Percentiles rank a stretch among this genome's conserved stretches.
Evolutionary conservation across 345 rosid genomes (phyloP).

Genomic region (Acer yangbiense): DNA sequence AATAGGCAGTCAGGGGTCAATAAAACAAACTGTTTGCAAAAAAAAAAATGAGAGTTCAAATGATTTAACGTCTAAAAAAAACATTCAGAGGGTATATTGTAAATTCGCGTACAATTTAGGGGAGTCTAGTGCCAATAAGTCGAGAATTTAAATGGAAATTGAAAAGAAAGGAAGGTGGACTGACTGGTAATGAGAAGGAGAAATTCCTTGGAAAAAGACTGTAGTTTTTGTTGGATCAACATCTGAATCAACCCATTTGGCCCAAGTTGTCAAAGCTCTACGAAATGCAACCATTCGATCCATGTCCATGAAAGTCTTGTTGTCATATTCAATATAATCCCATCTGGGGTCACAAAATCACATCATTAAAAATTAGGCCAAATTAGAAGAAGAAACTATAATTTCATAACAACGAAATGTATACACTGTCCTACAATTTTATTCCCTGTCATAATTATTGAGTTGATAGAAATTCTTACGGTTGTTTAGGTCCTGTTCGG

Average conservation of each 20-base stretch:
- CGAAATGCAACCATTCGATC: conserved; percentile 77
- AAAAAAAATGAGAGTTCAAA: too few species aligned
- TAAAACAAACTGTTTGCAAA: too few species aligned
- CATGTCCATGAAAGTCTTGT: conserved; percentile 48
- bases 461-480: conserved; percentile 35
- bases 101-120: too few species aligned
- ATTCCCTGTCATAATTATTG: too few species aligned
- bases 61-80: too few species aligned
- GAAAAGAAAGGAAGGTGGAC: conserved; percentile 2
- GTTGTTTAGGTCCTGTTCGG: conserved; percentile 54
- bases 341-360: conserved; percentile 47
- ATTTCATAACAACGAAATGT: too few species aligned
- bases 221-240: conserved; percentile 60
- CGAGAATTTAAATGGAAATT: background rate
- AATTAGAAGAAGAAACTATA: too few species aligned
- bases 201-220: conserved; percentile 77
- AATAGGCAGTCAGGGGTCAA: too few species aligned
- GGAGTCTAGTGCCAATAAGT: too few species aligned
- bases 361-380: too few species aligned
- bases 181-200: conserved; percentile 82
- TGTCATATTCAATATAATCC: conserved; percentile 69
- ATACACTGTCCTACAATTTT: too few species aligned
- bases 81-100: too few species aligned
- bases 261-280: conserved; percentile 76
- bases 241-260: conserved; percentile 79